These are phyloP conservation scores for Dendrothele bispora DNA, from an alignment of 768 basidiomycete species.

Conservation along the genomic window DNA sequence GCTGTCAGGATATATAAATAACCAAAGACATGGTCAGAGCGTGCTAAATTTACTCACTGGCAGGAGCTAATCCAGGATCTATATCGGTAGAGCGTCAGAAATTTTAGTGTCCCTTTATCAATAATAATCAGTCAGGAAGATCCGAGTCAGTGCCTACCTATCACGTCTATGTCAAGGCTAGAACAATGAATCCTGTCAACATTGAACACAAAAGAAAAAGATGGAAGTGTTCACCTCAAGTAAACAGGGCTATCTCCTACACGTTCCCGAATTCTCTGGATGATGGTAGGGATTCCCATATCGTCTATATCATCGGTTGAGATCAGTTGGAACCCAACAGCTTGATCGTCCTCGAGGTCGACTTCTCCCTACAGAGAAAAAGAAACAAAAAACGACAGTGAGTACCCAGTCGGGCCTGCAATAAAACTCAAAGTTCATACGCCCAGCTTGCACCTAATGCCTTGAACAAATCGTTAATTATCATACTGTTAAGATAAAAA, in stretches of 20 bases:
- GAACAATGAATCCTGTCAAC: background rate
- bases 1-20: slow-evolving; percentile 54
- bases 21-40: background rate
- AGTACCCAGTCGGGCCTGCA: too few relatives aligned
- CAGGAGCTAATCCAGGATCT: slow-evolving; percentile 81
- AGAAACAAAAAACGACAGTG: background rate
- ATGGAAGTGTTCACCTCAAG: slow-evolving; percentile 65
- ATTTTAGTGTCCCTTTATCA: too few relatives aligned
- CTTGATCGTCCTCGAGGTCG: slow-evolving; percentile 68
- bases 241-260: slow-evolving; percentile 79
- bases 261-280: slow-evolving; percentile 66
- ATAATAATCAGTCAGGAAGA: too few relatives aligned
- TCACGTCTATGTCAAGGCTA: slow-evolving; percentile 68
- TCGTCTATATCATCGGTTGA: slow-evolving; percentile 85
- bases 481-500: background rate
- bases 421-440: too few relatives aligned
- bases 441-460: too few relatives aligned
- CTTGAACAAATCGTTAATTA: background rate
- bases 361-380: slow-evolving; percentile 47
- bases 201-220: slow-evolving; percentile 46
- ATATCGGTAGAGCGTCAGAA: slow-evolving; percentile 1
- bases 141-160: slow-evolving; percentile 60
- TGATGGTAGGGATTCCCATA: slow-evolving; percentile 67
- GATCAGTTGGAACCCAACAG: slow-evolving; percentile 78
- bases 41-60: slow-evolving; percentile 50